Evolutionary conservation across 441 rosid genomes (phyloP).

Genomic region (Gossypium davidsonii): DNA sequence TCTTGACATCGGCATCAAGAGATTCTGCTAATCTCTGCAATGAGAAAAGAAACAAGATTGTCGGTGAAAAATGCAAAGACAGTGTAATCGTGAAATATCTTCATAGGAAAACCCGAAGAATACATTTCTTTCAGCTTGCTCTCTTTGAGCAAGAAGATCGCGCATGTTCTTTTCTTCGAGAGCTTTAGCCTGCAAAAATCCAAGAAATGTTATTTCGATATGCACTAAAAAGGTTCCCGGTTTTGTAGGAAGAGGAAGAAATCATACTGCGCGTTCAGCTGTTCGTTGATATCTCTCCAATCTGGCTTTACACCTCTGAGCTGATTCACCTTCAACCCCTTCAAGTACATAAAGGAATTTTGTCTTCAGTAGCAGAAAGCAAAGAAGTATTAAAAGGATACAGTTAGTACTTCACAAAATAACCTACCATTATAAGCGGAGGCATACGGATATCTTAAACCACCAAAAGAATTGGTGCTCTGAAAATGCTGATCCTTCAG

Average conservation of each 20-base stretch:
- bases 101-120: neutral
- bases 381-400: neutral
- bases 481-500: slow-evolving; percentile 44
- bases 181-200: slow-evolving; percentile 75
- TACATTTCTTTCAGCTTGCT: slow-evolving; percentile 91
- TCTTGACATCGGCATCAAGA: slow-evolving; percentile 84
- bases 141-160: slow-evolving; percentile 81
- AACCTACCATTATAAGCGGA: slow-evolving; percentile 40
- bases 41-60: slow-evolving; percentile 14
- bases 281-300: slow-evolving; percentile 87
- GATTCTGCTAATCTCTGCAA: slow-evolving; percentile 85
- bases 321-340: slow-evolving; percentile 77
- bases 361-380: slow-evolving; percentile 12
- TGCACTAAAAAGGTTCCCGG: neutral
- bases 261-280: slow-evolving; percentile 83
- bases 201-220: slow-evolving; percentile 12
- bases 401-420: neutral
- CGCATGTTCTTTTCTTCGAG: slow-evolving; percentile 95
- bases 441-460: slow-evolving; percentile 44
- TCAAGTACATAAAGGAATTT: slow-evolving; percentile 17
- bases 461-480: slow-evolving; percentile 36
- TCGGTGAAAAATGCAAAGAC: slow-evolving; percentile 8
- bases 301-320: slow-evolving; percentile 92
- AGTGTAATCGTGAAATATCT: slow-evolving; percentile 8
- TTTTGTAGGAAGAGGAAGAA: neutral